phyloP scores from a whole-genome alignment of 139 green algal genomes.

The Ettlia oleoabundans region DNA sequence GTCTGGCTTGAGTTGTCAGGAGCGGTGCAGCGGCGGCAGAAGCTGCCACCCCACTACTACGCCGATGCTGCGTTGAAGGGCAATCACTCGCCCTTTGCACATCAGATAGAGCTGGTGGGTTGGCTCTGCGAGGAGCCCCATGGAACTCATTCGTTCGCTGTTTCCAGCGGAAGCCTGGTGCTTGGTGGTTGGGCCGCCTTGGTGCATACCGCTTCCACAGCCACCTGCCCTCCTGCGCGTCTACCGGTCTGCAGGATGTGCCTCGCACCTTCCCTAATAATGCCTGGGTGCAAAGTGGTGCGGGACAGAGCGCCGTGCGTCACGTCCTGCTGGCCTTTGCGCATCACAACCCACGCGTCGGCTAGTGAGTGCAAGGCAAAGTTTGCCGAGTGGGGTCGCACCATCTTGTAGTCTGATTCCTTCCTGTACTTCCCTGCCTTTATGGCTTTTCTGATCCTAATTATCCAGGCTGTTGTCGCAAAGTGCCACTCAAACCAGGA shows the following conservation, averaged over 20 bases:
- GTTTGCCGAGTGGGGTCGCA: too few species aligned
- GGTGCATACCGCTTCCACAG: too few species aligned
- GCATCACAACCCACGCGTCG: conserved; percentile 64
- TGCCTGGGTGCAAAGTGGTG: conserved; percentile 58
- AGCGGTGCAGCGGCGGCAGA: conserved; percentile 32
- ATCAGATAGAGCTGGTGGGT: conserved; percentile 78
- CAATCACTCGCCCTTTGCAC: conserved; percentile 33
- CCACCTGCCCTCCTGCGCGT: neutral
- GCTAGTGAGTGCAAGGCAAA: conserved; percentile 62
- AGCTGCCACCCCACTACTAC: conserved; percentile 62
- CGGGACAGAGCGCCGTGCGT: conserved; percentile 68
- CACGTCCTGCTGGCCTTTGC: conserved; percentile 77
- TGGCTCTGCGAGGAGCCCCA: neutral
- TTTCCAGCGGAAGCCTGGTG: neutral
- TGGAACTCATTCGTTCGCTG: too few species aligned
- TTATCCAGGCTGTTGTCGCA: too few species aligned
- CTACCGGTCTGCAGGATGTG: conserved; percentile 62
- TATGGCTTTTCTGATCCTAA: too few species aligned
- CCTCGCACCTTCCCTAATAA: conserved; percentile 82
- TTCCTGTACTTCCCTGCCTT: too few species aligned
- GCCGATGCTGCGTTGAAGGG: conserved; percentile 47
- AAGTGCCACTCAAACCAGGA: too few species aligned
- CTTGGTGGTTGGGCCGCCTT: too few species aligned
- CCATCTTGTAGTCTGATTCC: too few species aligned
- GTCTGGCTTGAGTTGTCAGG: conserved; percentile 73